phyloP scores from a whole-genome alignment of 1,139 yeast species.

The Scheffersomyces insectosa region DNA sequence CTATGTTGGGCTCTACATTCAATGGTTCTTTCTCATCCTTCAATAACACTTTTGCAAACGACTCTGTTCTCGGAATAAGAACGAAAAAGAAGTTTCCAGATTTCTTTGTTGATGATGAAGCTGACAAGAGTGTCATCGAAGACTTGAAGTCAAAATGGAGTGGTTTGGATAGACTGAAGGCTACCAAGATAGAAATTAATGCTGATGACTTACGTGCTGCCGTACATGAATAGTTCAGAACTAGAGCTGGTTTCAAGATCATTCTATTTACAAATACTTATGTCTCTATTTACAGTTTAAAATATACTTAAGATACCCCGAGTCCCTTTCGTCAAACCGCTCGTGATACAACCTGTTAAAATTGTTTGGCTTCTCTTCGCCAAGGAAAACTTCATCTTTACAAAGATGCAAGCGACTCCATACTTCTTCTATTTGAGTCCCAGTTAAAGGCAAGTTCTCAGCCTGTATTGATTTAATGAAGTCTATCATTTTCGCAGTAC shows the following conservation, averaged over 20 bases:
- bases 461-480: constrained; percentile 3
- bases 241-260: constrained; percentile 2
- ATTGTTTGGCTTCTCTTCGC: constrained; percentile 3
- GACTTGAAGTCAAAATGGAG: constrained; percentile 23
- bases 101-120: constrained; percentile 28
- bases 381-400: constrained; percentile 2
- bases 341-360: constrained; percentile 21
- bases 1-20: constrained; percentile 42
- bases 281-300: background rate
- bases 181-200: constrained; percentile 32
- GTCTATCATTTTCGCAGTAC: constrained; percentile 6
- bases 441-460: constrained; percentile 3
- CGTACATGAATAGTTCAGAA: constrained; percentile 13
- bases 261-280: constrained; percentile 1
- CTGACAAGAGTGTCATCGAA: constrained; percentile 32
- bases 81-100: constrained; percentile 17
- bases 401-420: constrained; percentile 14
- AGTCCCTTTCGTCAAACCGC: constrained; percentile 28
- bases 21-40: constrained; percentile 35
- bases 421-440: constrained; percentile 10
- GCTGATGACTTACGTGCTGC: constrained; percentile 40
- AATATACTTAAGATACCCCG: constrained; percentile 16
- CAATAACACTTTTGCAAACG: constrained; percentile 36
- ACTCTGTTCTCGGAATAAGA: constrained; percentile 21
- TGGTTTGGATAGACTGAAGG: constrained; percentile 19